These are phyloP conservation scores for Epichloe bromicola DNA, from an alignment of 2,329 filamentous ascomycete species.

Conservation along the genomic window DNA sequence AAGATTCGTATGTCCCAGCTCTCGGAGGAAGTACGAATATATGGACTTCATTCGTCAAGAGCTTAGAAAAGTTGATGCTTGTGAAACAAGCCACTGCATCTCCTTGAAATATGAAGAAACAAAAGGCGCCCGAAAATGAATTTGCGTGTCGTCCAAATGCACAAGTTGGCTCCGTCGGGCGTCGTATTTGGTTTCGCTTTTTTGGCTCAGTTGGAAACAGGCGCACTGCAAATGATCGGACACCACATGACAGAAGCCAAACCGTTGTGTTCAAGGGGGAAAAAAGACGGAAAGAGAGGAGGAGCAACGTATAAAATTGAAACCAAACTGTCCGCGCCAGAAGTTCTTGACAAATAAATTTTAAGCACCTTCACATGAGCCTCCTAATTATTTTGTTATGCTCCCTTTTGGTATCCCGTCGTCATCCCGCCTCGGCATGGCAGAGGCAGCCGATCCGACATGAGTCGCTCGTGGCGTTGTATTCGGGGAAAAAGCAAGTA, in stretches of 20 bases:
- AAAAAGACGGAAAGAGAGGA: not conserved
- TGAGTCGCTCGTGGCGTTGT: not conserved
- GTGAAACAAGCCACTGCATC: too few species aligned
- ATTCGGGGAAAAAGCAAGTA: not conserved
- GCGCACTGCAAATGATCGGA: too few species aligned
- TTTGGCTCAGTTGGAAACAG: too few species aligned
- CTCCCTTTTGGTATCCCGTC: not conserved
- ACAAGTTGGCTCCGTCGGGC: too few species aligned
- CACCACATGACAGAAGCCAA: not conserved
- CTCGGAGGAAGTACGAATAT: too few species aligned
- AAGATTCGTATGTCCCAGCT: too few species aligned
- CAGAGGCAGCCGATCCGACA: not conserved
- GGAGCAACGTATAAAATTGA: not conserved
- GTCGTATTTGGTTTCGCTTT: too few species aligned
- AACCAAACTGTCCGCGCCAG: conserved; percentile 1
- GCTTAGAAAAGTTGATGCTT: too few species aligned
- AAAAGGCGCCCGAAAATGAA: too few species aligned
- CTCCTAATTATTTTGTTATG: conserved; percentile 3
- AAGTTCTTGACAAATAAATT: not conserved
- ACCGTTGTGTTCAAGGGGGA: not conserved
- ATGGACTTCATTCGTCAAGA: too few species aligned
- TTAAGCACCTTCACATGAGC: conserved; percentile 3
- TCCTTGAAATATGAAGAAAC: too few species aligned
- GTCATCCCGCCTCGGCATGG: not conserved
- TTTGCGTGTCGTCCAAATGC: too few species aligned